These are phyloP conservation scores for Helotiales sp. DNA, from an alignment of 2,329 filamentous ascomycete species.

Conservation along the genomic window DNA sequence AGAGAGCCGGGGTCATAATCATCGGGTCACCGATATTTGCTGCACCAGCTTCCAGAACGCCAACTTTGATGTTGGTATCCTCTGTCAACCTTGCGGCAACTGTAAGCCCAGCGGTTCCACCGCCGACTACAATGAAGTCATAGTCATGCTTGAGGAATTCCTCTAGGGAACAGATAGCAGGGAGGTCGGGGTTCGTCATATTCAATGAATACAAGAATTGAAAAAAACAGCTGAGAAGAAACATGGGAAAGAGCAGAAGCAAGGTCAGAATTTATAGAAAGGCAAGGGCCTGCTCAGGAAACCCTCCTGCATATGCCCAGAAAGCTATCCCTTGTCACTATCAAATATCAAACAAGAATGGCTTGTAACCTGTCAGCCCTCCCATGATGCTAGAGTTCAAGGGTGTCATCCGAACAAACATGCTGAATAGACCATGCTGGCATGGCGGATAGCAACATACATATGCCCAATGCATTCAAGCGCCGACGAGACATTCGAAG, in stretches of 20 bases:
- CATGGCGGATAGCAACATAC: background rate
- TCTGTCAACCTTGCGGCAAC: conserved; percentile 57
- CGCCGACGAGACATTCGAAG: background rate
- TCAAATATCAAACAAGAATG: background rate
- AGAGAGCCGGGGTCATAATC: conserved; percentile 41
- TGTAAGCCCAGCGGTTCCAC: conserved; percentile 51
- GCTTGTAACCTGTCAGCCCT: background rate
- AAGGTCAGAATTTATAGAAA: background rate
- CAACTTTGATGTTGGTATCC: conserved; percentile 52
- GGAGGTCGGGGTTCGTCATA: background rate
- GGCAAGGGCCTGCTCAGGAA: background rate
- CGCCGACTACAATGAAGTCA: conserved; percentile 52
- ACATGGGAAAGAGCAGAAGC: background rate
- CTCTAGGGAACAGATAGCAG: conserved; percentile 15
- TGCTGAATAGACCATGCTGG: too few species aligned
- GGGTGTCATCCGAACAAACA: background rate
- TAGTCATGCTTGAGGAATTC: conserved; percentile 18
- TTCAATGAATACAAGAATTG: background rate
- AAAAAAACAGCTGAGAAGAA: background rate
- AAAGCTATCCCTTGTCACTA: background rate
- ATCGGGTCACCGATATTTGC: conserved; percentile 5
- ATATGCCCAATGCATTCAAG: background rate
- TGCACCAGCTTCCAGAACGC: conserved; percentile 28
- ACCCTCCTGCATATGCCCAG: background rate
- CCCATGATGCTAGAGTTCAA: background rate